Percentiles rank a stretch among this genome's conserved stretches.
Conservation (phyloP, 2,329 filamentous ascomycete genomes). For the Aspergillus spinulosporus region DNA sequence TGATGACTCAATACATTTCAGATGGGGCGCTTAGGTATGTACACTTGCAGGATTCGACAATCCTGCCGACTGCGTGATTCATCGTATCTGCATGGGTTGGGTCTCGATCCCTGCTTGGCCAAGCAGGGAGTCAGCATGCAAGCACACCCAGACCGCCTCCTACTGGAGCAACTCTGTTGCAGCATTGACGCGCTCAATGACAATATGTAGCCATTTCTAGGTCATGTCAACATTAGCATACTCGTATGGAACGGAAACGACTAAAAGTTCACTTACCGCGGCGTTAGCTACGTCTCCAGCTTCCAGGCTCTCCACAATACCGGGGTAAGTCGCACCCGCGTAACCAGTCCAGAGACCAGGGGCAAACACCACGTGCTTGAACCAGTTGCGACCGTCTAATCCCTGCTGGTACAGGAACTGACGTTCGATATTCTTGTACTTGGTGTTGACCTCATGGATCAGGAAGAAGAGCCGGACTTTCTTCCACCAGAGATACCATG, state of each 20-base stretch:
- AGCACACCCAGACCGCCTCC: background rate
- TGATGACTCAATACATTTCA: background rate
- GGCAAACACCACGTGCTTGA: slow-evolving; percentile 93
- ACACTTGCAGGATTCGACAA: background rate
- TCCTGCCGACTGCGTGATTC: background rate
- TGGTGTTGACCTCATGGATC: slow-evolving; percentile 69
- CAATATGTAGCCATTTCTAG: slow-evolving; percentile 45
- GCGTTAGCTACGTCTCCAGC: slow-evolving; percentile 49
- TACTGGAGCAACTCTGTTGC: slow-evolving; percentile 34
- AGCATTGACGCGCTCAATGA: slow-evolving; percentile 38
- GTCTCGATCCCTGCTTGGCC: slow-evolving; percentile 1
- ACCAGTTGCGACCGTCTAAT: slow-evolving; percentile 79
- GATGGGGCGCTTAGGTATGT: background rate
- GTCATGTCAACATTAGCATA: background rate
- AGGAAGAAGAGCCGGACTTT: slow-evolving; percentile 64
- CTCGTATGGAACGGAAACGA: background rate
- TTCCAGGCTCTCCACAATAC: slow-evolving; percentile 63
- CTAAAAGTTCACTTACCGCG: slow-evolving; percentile 48
- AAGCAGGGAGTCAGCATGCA: background rate
- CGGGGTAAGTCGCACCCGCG: slow-evolving; percentile 68
- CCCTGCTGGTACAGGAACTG: slow-evolving; percentile 74
- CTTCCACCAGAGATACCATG: slow-evolving; percentile 77
- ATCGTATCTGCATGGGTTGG: slow-evolving; percentile 8
- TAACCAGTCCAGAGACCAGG: slow-evolving; percentile 92
- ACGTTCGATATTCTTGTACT: slow-evolving; percentile 82